Percentiles rank a stretch among this genome's conserved stretches.
phyloP scores from a whole-genome alignment of 441 rosid genomes.

The Pelargonium citronellum region DNA sequence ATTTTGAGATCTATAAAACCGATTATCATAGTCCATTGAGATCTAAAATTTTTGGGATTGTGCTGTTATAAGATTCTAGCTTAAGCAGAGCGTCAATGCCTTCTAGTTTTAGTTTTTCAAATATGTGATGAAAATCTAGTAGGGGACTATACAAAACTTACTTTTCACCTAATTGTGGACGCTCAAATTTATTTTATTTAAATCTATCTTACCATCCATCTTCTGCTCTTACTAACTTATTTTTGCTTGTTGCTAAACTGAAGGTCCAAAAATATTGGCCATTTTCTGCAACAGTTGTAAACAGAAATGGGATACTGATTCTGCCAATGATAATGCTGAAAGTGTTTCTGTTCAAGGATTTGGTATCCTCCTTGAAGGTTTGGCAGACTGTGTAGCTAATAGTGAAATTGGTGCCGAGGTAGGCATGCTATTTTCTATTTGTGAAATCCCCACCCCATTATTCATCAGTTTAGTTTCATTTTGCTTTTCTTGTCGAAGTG shows the following conservation, averaged over 20 bases:
- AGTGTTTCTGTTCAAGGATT: slow-evolving; percentile 28
- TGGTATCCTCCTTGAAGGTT: slow-evolving; percentile 48
- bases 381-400: slow-evolving; percentile 65
- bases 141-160: neutral
- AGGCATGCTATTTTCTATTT: slow-evolving; percentile 5
- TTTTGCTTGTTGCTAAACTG: slow-evolving; percentile 21
- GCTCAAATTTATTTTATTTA: neutral
- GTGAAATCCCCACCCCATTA: too few species aligned
- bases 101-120: neutral
- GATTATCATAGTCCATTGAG: too few species aligned
- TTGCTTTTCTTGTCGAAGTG: too few species aligned
- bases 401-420: slow-evolving; percentile 42
- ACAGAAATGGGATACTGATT: slow-evolving; percentile 25
- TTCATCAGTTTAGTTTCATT: too few species aligned
- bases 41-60: too few species aligned
- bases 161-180: slow-evolving; percentile 2
- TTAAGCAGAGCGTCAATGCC: neutral
- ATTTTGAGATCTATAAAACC: too few species aligned
- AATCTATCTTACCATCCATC: neutral
- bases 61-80: too few species aligned
- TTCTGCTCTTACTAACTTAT: slow-evolving; percentile 14
- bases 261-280: slow-evolving; percentile 64
- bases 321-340: slow-evolving; percentile 31
- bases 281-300: slow-evolving; percentile 45
- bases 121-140: neutral